Percentiles rank a stretch among this genome's conserved stretches.
Evolutionary conservation across 1,284 basidiomycete species (phyloP).

Genomic region (Vanrija pseudolonga): DNA sequence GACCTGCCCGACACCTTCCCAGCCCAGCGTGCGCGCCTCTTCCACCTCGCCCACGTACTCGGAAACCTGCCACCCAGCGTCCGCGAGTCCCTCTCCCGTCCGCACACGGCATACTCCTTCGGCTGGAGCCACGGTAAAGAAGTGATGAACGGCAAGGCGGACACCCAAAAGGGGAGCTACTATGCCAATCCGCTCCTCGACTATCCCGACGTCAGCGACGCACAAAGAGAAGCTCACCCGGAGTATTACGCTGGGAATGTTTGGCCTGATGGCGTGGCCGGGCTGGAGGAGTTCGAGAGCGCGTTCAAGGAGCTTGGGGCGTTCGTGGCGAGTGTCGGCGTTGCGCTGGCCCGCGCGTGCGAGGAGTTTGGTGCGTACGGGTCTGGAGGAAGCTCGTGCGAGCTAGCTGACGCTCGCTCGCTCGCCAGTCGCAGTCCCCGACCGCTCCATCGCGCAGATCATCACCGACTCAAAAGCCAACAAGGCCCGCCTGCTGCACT

Average conservation of each 20-base stretch:
- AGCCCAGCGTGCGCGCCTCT: conserved; percentile 62
- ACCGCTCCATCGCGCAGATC: conserved; percentile 37
- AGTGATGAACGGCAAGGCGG: conserved; percentile 80
- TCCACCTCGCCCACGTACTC: conserved; percentile 69
- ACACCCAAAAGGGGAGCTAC: conserved; percentile 81
- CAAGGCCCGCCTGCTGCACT: conserved; percentile 78
- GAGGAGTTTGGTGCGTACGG: conserved; percentile 68
- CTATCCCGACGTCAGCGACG: conserved; percentile 57
- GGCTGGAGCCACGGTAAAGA: conserved; percentile 96
- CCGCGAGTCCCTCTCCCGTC: conserved; percentile 63
- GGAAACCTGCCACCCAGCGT: conserved; percentile 62
- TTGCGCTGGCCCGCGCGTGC: conserved; percentile 73
- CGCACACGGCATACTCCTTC: conserved; percentile 54
- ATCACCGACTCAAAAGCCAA: conserved; percentile 43
- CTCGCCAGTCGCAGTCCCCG: neutral
- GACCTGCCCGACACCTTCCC: conserved; percentile 70
- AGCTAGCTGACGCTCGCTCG: neutral
- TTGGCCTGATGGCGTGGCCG: conserved; percentile 62
- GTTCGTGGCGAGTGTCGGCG: conserved; percentile 74
- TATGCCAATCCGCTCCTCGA: conserved; percentile 84
- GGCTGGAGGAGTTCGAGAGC: conserved; percentile 70
- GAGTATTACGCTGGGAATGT: conserved; percentile 55
- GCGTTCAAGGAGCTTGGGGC: conserved; percentile 74
- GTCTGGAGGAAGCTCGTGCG: conserved; percentile 51
- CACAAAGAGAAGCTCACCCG: conserved; percentile 59